Evolutionary conservation across 1,284 basidiomycete species (phyloP).

Genomic region (Moniliophthora roreri): DNA sequence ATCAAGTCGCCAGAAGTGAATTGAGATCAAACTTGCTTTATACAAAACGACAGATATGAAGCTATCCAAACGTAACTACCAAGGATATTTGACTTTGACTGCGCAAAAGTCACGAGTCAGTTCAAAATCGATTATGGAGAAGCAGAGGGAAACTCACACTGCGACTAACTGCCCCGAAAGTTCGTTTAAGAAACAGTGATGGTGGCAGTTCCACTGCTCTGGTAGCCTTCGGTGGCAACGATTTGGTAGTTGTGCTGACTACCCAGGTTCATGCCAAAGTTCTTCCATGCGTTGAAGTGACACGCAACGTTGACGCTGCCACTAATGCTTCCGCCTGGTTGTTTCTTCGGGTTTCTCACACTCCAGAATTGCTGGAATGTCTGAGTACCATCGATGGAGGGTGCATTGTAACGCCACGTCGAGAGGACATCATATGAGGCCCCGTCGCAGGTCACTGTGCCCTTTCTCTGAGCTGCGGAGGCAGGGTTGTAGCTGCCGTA

Average conservation of each 20-base stretch:
- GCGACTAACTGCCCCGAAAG: too few relatives aligned
- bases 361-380: conserved; percentile 39
- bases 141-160: too few relatives aligned
- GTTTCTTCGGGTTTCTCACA: conserved; percentile 25
- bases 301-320: conserved; percentile 32
- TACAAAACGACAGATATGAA: too few relatives aligned
- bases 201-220: conserved; percentile 8
- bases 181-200: conserved; percentile 11
- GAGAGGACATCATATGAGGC: conserved; percentile 14
- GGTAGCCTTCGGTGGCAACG: conserved; percentile 31
- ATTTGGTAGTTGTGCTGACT: conserved; percentile 35
- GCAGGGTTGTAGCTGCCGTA: conserved; percentile 40
- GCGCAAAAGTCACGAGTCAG: too few relatives aligned
- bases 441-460: conserved; percentile 30
- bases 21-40: too few relatives aligned
- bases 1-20: too few relatives aligned
- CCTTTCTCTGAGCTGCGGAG: conserved; percentile 24
- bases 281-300: conserved; percentile 37
- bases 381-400: conserved; percentile 27
- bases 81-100: too few relatives aligned
- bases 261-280: conserved; percentile 31
- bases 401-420: conserved; percentile 10
- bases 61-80: too few relatives aligned
- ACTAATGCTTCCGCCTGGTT: conserved; percentile 20
- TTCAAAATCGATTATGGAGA: too few relatives aligned